Conservation (phyloP, 305 asterid species). For the Stenogyne calaminthoides region DNA sequence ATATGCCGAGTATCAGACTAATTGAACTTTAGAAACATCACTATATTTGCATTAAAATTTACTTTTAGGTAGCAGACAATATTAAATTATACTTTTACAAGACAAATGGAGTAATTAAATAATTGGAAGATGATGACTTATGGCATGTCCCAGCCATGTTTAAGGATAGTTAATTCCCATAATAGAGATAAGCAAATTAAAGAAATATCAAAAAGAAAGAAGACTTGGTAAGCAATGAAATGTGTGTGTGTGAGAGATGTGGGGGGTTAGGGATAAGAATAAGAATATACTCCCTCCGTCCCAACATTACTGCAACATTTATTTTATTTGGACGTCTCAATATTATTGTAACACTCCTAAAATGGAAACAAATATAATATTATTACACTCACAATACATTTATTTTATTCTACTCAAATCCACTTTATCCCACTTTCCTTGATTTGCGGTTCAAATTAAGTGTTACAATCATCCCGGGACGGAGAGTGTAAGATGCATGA, state of each 20-base stretch:
- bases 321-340: too few species aligned
- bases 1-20: slow-evolving; percentile 2
- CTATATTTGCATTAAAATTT: not conserved
- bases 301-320: too few species aligned
- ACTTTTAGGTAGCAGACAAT: slow-evolving; percentile 14
- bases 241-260: slow-evolving; percentile 12
- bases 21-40: not conserved
- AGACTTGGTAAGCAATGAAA: slow-evolving; percentile 33
- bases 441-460: too few species aligned
- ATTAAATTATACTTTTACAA: slow-evolving; percentile 7
- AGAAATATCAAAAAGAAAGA: slow-evolving; percentile 25
- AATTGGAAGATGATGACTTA: not conserved
- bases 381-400: too few species aligned
- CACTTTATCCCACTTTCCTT: too few species aligned
- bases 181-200: slow-evolving; percentile 29
- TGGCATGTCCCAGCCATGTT: slow-evolving; percentile 16
- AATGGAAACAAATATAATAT: too few species aligned
- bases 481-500: too few species aligned
- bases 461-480: too few species aligned
- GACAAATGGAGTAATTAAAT: slow-evolving; percentile 27
- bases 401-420: too few species aligned
- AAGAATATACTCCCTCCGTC: too few species aligned
- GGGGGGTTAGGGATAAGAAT: slow-evolving; percentile 31
- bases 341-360: too few species aligned
- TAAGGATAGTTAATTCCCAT: slow-evolving; percentile 8